Evolutionary conservation across 345 rosid species (phyloP).

Genomic region (Bruguiera sexangula): DNA sequence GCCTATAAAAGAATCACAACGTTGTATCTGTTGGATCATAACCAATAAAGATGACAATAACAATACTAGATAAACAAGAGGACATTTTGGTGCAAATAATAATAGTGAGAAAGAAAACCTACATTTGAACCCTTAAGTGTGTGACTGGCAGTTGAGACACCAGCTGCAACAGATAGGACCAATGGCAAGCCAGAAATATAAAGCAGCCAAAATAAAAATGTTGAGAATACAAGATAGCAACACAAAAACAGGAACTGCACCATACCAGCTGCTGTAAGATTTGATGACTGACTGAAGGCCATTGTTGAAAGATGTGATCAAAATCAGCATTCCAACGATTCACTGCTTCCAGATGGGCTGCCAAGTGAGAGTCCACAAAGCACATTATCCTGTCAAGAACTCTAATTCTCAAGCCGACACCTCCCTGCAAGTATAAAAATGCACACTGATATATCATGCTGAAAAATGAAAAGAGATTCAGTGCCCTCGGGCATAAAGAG

Average conservation of each 20-base stretch:
- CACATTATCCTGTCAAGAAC: slow-evolving; percentile 66
- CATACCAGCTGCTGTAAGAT: slow-evolving; percentile 70
- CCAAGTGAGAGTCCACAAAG: slow-evolving; percentile 77
- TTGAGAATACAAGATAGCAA: slow-evolving; percentile 78
- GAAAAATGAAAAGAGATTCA: slow-evolving; percentile 8
- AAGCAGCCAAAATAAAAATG: slow-evolving; percentile 82
- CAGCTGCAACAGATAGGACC: slow-evolving; percentile 78
- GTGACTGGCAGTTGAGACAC: slow-evolving; percentile 65
- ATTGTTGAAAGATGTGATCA: slow-evolving; percentile 62
- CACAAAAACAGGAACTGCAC: slow-evolving; percentile 70
- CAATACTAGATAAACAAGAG: background rate
- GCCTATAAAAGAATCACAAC: slow-evolving; percentile 43
- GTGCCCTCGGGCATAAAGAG: no score
- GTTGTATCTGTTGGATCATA: background rate
- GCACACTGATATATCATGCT: background rate
- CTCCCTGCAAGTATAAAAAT: slow-evolving; percentile 47
- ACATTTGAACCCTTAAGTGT: slow-evolving; percentile 55
- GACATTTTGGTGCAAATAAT: background rate
- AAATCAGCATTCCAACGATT: slow-evolving; percentile 68
- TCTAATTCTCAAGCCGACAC: slow-evolving; percentile 74
- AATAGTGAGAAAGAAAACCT: slow-evolving; percentile 25
- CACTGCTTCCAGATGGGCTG: slow-evolving; percentile 79
- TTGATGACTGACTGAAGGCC: slow-evolving; percentile 54
- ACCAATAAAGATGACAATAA: background rate
- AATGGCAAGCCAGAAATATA: slow-evolving; percentile 78